Percentiles rank a stretch among this genome's conserved stretches.
These are phyloP conservation scores for Kluyveromyces sp. DNA, from an alignment of 1,139 yeast species.

Conservation along the genomic window DNA sequence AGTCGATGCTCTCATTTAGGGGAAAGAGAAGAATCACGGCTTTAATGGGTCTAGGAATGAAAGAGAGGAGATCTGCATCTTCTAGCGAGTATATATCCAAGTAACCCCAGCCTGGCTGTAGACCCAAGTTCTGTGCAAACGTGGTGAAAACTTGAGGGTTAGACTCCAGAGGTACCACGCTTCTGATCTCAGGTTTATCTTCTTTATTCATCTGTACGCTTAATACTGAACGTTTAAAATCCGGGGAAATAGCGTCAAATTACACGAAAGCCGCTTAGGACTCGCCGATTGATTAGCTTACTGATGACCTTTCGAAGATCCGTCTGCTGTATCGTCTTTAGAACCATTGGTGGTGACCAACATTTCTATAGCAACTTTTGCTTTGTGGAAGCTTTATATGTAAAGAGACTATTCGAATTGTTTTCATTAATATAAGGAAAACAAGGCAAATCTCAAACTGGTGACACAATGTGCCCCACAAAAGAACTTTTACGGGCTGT, in stretches of 20 bases:
- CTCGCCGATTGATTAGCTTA: too few species aligned
- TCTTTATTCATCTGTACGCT: not conserved
- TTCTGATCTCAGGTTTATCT: not conserved
- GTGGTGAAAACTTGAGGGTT: conserved; percentile 80
- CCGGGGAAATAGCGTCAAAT: too few species aligned
- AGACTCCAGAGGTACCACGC: conserved; percentile 83
- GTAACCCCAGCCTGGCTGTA: conserved; percentile 53
- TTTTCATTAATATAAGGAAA: not conserved
- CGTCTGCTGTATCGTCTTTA: too few species aligned
- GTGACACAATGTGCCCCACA: too few species aligned
- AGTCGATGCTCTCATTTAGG: conserved; percentile 38
- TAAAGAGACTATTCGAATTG: not conserved
- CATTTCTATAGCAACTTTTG: not conserved
- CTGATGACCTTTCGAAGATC: too few species aligned
- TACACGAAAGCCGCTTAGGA: too few species aligned
- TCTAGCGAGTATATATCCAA: conserved; percentile 79
- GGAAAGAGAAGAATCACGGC: conserved; percentile 81
- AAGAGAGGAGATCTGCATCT: conserved; percentile 68
- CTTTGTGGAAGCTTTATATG: not conserved
- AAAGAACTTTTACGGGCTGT: too few species aligned
- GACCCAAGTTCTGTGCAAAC: conserved; percentile 62
- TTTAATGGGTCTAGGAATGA: conserved; percentile 73
- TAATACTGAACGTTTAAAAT: not conserved
- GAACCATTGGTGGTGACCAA: too few species aligned
- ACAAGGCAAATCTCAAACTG: not conserved